phyloP scores from a whole-genome alignment of 192 early-diverging fungal species.

The Linnemannia elongata region DNA sequence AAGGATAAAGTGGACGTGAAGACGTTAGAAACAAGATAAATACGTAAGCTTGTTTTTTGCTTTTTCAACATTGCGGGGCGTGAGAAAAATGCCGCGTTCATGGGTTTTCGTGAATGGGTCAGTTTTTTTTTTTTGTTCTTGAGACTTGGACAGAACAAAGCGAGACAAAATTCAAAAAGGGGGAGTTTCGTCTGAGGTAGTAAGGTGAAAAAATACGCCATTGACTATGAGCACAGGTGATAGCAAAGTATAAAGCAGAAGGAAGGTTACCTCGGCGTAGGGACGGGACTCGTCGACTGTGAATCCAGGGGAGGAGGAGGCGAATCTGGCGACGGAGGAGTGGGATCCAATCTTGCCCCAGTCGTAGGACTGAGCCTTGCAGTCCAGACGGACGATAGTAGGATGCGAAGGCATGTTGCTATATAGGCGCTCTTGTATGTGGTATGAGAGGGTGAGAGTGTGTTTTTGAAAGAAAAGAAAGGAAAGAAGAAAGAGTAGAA shows the following conservation, averaged over 20 bases:
- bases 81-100: slow-evolving; percentile 22
- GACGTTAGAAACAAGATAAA: not conserved
- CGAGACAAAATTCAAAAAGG: not conserved
- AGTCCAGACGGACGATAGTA: slow-evolving; percentile 72
- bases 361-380: slow-evolving; percentile 91
- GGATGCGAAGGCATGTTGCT: slow-evolving; percentile 38
- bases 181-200: not conserved
- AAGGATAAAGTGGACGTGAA: not conserved
- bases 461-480: not conserved
- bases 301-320: slow-evolving; percentile 69
- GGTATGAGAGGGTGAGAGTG: not conserved
- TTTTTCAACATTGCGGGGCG: slow-evolving; percentile 12
- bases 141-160: not conserved
- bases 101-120: not conserved
- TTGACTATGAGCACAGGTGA: not conserved
- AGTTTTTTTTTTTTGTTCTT: not conserved
- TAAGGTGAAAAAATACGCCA: too few relatives aligned
- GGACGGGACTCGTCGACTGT: slow-evolving; percentile 72
- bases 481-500: not conserved
- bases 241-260: not conserved
- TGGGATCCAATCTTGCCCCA: slow-evolving; percentile 92
- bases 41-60: not conserved
- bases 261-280: slow-evolving; percentile 87
- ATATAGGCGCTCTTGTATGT: not conserved
- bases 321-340: slow-evolving; percentile 91